Evolutionary conservation across 768 basidiomycete species (phyloP), one percentile per base, ranked within the genome.

Genomic region (Panaeolus cyanescens): DNA sequence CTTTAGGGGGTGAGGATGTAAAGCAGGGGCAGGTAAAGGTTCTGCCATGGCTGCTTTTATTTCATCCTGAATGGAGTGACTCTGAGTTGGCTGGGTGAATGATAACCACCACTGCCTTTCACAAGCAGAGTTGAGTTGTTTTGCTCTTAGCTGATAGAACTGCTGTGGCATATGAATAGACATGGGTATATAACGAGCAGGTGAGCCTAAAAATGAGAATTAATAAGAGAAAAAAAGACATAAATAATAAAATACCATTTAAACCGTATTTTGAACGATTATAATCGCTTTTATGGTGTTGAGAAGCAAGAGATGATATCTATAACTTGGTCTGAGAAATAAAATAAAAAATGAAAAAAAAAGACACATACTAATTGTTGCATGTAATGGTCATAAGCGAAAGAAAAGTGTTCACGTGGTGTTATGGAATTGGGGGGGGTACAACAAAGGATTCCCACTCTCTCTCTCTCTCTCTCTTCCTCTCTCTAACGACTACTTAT

Each of bases 241-340:
- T 8, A 9, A 33, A 19, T 22, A 33, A 54, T 37, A 10, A 56
- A 57, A 17, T 54, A 78, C 80, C 80, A 57, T 73, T 62, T 28
- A 68, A 62, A 5, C 91, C 92, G 61, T 85, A 87, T 72, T 92
- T 91, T 25, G 85, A 71, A 58, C 83, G 80, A 66, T 83, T 90
- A 71, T 93, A 92, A 45, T 88, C 85, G 75, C 87, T 89, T 59
- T 68, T 57, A 65, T 92, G 91, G 73, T 92, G 88, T 65, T 92
- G 90, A 5, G 89, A 91, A 2, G 90, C 89, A 17, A 93, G 75
- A 2, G 69, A 73, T 1, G 80, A 78, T 54, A 50, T 7, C 45
- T 50, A 15, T 13, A 28, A 9, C 4, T 50, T 25, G 5, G 25
- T 25, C 25, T 4, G 13, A 50, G 22, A 50, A 50, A 30, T 28